Conservation (phyloP, 2,329 filamentous ascomycete species). For the Corinectria fuckeliana region DNA sequence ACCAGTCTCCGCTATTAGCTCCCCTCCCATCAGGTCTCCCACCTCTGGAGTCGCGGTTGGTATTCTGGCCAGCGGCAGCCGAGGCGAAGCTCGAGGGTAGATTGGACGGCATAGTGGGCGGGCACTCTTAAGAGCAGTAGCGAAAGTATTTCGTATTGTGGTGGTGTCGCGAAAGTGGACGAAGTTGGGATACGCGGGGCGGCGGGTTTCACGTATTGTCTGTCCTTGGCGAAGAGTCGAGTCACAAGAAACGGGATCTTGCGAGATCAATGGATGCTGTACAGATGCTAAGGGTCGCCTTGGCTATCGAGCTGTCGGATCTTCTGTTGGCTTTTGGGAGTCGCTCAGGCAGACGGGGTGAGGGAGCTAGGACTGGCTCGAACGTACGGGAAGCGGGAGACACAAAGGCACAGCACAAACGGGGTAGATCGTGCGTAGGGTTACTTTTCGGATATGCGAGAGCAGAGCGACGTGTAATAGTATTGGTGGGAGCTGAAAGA, state of each 20-base stretch:
- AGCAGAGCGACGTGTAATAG: conserved; percentile 29
- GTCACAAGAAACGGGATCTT: conserved; percentile 21
- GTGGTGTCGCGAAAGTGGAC: conserved; percentile 1
- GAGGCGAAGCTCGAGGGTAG: conserved; percentile 85
- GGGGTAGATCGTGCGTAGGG: conserved; percentile 22
- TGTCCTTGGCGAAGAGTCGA: conserved; percentile 28
- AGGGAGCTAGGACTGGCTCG: conserved; percentile 22
- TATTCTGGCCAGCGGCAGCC: conserved; percentile 77
- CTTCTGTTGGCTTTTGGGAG: conserved; percentile 21
- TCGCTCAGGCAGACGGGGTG: conserved; percentile 24
- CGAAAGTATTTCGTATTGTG: conserved; percentile 9
- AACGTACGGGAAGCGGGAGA: conserved; percentile 24
- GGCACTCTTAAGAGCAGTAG: conserved; percentile 24
- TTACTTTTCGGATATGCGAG: conserved; percentile 26
- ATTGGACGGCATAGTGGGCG: conserved; percentile 69
- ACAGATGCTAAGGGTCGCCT: conserved; percentile 24
- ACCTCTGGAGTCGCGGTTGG: conserved; percentile 64
- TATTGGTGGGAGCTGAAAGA: conserved; percentile 13
- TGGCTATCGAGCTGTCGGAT: conserved; percentile 24
- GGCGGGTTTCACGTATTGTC: conserved; percentile 32
- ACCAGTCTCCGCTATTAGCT: conserved; percentile 74
- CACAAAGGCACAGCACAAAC: conserved; percentile 31
- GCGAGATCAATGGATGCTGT: conserved; percentile 27
- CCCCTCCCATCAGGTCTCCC: conserved; percentile 64
- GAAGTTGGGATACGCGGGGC: conserved; percentile 19